Evolutionary conservation across 1,284 basidiomycete species (phyloP).

Genomic region (Pholiota adiposa): DNA sequence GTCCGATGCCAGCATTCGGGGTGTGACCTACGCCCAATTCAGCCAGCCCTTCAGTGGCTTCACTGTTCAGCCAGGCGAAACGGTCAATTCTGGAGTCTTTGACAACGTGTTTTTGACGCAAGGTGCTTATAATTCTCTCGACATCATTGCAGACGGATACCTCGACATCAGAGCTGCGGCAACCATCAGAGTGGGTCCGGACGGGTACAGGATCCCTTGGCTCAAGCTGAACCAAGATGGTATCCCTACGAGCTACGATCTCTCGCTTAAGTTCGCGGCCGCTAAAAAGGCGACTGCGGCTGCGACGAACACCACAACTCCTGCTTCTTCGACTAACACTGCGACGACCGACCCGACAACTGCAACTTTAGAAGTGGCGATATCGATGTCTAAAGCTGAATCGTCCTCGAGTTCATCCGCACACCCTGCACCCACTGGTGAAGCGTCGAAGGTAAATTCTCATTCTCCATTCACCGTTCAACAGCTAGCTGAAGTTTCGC

Average conservation of each 20-base stretch:
- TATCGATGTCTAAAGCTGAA: too few species aligned
- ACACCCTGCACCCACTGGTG: too few species aligned
- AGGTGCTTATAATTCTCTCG: constrained; percentile 56
- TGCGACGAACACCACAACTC: too few species aligned
- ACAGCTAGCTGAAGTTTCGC: background rate
- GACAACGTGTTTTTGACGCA: constrained; percentile 59
- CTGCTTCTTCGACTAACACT: background rate
- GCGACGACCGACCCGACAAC: too few species aligned
- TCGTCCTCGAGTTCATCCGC: too few species aligned
- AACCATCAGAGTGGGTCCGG: constrained; percentile 51
- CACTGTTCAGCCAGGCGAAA: constrained; percentile 55
- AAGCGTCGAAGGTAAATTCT: too few species aligned
- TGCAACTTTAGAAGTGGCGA: too few species aligned
- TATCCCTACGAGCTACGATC: constrained; percentile 49
- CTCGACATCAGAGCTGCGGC: constrained; percentile 55
- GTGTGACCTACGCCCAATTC: constrained; percentile 59
- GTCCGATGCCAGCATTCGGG: constrained; percentile 53
- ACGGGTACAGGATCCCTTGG: constrained; percentile 61
- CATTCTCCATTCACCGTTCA: background rate
- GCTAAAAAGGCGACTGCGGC: constrained; percentile 9
- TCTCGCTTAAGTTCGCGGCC: constrained; percentile 26
- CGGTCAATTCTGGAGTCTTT: constrained; percentile 42
- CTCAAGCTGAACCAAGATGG: constrained; percentile 49
- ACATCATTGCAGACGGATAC: constrained; percentile 52
- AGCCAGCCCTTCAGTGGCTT: constrained; percentile 54